Evolutionary conservation across 192 early-diverging fungal species (phyloP).

Genomic region (Gonapodya sp.): DNA sequence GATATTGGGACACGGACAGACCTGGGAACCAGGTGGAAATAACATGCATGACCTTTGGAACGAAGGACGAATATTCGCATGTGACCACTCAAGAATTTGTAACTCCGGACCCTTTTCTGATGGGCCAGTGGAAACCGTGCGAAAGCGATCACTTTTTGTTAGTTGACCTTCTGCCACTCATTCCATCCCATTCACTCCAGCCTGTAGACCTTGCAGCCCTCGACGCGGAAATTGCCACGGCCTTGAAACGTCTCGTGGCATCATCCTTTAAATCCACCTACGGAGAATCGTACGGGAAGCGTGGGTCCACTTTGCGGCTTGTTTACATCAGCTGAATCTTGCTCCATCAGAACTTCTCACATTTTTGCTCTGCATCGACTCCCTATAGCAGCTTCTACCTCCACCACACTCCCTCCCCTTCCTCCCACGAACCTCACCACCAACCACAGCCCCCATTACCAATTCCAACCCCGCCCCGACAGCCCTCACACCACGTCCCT

Average conservation of each 20-base stretch:
- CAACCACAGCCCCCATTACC: not conserved
- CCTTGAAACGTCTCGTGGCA: not conserved
- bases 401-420: not conserved
- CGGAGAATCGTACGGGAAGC: not conserved
- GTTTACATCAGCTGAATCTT: no score
- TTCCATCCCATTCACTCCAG: not conserved
- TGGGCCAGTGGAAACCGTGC: no score
- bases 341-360: no score
- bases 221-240: not conserved
- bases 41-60: no score
- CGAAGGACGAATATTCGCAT: no score
- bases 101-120: no score
- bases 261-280: not conserved
- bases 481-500: not conserved
- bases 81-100: no score
- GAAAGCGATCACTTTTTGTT: no score
- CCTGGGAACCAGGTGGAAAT: no score
- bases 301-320: not conserved
- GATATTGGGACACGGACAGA: no score
- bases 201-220: not conserved
- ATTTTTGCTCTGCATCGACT: not conserved
- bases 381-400: not conserved
- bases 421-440: not conserved
- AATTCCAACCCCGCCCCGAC: not conserved
- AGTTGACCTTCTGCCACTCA: no score